Percentiles rank a stretch among this genome's conserved stretches.
phyloP scores from a whole-genome alignment of 2,329 filamentous ascomycete genomes.

The Exophiala lecanii-corni region DNA sequence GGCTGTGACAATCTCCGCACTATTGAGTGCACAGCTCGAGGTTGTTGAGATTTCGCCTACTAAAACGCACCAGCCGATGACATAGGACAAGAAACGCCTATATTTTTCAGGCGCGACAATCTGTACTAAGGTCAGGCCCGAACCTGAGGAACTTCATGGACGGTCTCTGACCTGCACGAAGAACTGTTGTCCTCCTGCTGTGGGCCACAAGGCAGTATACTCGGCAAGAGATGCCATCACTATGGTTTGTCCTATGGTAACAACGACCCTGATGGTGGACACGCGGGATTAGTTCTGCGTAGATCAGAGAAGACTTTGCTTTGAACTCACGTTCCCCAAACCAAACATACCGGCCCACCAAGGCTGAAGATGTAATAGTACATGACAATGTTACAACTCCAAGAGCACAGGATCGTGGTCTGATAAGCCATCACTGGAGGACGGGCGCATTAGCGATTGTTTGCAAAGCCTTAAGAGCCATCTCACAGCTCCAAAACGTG shows the following conservation, averaged over 20 bases:
- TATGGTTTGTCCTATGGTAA: conserved; percentile 19
- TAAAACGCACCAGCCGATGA: conserved; percentile 22
- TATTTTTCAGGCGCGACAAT: conserved; percentile 17
- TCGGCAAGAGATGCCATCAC: conserved; percentile 23
- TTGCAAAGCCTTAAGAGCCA: neutral
- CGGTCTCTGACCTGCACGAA: conserved; percentile 18
- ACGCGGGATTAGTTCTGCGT: too few species aligned
- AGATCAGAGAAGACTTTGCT: too few species aligned
- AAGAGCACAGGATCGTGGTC: conserved; percentile 16
- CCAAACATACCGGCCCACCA: conserved; percentile 20
- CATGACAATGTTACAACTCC: conserved; percentile 21
- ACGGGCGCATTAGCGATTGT: conserved; percentile 1
- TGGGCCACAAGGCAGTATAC: conserved; percentile 21
- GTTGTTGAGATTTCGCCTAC: conserved; percentile 22
- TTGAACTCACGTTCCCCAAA: conserved; percentile 23
- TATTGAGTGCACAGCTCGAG: conserved; percentile 21
- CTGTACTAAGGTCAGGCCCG: neutral
- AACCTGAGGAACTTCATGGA: neutral
- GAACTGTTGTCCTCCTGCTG: conserved; percentile 22
- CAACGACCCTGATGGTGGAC: conserved; percentile 13
- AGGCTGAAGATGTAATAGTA: conserved; percentile 21
- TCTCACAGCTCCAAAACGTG: conserved; percentile 22
- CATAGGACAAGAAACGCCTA: conserved; percentile 18
- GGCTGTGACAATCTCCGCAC: conserved; percentile 20
- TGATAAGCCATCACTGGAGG: conserved; percentile 21